Base-by-base conservation (phyloP, 139 green algal genomes). In the Volvox reticuliferus region DNA sequence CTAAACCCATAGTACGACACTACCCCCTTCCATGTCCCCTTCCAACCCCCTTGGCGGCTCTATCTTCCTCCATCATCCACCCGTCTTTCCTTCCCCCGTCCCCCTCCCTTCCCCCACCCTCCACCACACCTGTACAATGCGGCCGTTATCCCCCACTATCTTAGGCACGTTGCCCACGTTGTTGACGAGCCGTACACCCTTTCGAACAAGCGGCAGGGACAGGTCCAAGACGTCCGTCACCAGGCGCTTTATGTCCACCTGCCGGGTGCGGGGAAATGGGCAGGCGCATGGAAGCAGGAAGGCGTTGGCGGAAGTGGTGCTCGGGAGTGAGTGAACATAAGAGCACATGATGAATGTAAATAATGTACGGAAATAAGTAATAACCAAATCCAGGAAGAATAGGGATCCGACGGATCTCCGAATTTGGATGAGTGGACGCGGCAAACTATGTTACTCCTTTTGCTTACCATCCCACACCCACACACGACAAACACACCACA, bases 151-250 rank as follows among this genome's bases (percentile, higher is more conserved):
- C n/a, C 93, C 93, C 68, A 92, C 71, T 21, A 95, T 95, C 55
- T 89, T 91, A 62, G 93, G 93, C 61, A 94, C 85, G 78, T 92
- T 91, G 61, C 86, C 78, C 35, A 92, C 89, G 26, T 84, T 92
- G 88, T 92, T 91, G 50, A 92, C 88, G 44, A 93, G 87, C 37
- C 33, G 68, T 26, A 93, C 91, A 36, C 79, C 87, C 79, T 89
- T 89, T 20, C 84, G 84, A n/a, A 94, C 88, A 50, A 94, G 88
- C 65, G 88, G 88, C 76, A 91, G 83, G 16, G 77, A 89, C 83
- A 94, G 67, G 67, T 94, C 91, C 83, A 94, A 36, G 44, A 94
- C 91, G 63, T 94, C 91, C 2, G 82, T 94, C n/a, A 91, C 91
- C 83, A 94, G 83, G 24, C 87, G 87, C 87, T 90, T 91, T 81